These are phyloP conservation scores for Colletotrichum echinochloae DNA, from an alignment of 2,329 filamentous ascomycete genomes.

Conservation along the genomic window DNA sequence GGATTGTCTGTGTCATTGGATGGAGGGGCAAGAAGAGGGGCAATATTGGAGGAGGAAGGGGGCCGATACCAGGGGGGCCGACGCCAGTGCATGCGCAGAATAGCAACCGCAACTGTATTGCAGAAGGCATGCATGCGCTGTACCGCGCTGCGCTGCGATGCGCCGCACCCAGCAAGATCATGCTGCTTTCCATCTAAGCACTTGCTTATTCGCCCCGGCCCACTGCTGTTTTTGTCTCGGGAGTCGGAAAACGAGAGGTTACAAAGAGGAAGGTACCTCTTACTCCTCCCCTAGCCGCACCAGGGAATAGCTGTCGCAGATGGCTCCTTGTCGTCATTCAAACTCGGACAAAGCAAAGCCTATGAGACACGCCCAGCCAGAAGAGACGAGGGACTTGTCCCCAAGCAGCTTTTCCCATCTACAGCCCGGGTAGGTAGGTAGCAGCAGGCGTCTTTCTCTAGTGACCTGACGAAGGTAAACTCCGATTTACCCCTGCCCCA, in stretches of 20 bases:
- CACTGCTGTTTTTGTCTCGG: conserved; percentile 30
- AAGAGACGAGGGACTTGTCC: conserved; percentile 17
- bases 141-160: not conserved
- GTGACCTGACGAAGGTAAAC: not conserved
- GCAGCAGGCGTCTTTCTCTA: not conserved
- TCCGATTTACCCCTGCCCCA: not conserved
- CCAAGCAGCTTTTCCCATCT: conserved; percentile 18
- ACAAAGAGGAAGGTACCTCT: conserved; percentile 21
- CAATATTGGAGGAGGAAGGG: conserved; percentile 13
- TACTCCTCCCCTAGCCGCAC: conserved; percentile 10
- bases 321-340: conserved; percentile 25
- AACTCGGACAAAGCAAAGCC: conserved; percentile 21
- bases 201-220: conserved; percentile 8
- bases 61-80: conserved; percentile 1
- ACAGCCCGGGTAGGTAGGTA: not conserved
- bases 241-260: conserved; percentile 15
- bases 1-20: conserved; percentile 32
- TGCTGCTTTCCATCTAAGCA: not conserved
- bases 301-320: conserved; percentile 35
- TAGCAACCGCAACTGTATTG: conserved; percentile 1
- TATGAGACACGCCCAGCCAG: conserved; percentile 32
- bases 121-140: conserved; percentile 13
- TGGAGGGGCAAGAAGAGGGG: conserved; percentile 39
- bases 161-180: conserved; percentile 35
- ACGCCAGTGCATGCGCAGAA: conserved; percentile 39